Conservation (phyloP, 148 eudicot genomes). For the Nepenthes mirabilis region DNA sequence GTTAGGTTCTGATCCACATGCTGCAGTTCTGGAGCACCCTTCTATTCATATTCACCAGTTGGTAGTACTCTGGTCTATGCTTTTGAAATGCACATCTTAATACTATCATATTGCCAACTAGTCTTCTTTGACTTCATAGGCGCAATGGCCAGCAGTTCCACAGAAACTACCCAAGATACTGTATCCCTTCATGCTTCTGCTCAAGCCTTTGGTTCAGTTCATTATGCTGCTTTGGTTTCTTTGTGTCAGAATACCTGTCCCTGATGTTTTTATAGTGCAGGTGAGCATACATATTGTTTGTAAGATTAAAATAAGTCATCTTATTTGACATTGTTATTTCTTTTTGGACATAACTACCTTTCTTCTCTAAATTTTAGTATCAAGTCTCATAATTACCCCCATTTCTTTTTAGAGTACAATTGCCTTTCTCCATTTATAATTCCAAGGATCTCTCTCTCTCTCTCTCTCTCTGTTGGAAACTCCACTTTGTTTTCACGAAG, state of each 20-base stretch:
- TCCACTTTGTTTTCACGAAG: too few species aligned
- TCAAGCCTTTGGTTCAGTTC: slow-evolving; percentile 76
- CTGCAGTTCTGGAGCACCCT: slow-evolving; percentile 52
- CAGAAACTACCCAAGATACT: slow-evolving; percentile 49
- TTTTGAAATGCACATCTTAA: neutral
- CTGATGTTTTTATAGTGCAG: slow-evolving; percentile 84
- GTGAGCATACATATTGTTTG: slow-evolving; percentile 23
- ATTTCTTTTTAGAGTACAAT: too few species aligned
- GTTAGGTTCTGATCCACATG: slow-evolving; percentile 88
- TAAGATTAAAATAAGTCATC: neutral
- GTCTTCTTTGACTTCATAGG: slow-evolving; percentile 22
- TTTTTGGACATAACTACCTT: too few species aligned
- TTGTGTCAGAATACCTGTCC: slow-evolving; percentile 79
- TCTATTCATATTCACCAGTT: slow-evolving; percentile 72
- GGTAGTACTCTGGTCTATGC: slow-evolving; percentile 31
- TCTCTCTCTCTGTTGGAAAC: too few species aligned
- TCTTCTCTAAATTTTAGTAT: too few species aligned
- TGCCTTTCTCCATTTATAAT: too few species aligned
- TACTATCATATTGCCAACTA: neutral
- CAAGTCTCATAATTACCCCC: too few species aligned
- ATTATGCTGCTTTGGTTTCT: slow-evolving; percentile 83
- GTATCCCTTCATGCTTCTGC: slow-evolving; percentile 52
- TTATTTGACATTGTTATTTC: too few species aligned
- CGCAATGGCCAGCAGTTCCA: slow-evolving; percentile 65
- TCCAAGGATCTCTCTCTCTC: too few species aligned